phyloP scores from a whole-genome alignment of 192 early-diverging fungal genomes.

The Diversispora eburnea region DNA sequence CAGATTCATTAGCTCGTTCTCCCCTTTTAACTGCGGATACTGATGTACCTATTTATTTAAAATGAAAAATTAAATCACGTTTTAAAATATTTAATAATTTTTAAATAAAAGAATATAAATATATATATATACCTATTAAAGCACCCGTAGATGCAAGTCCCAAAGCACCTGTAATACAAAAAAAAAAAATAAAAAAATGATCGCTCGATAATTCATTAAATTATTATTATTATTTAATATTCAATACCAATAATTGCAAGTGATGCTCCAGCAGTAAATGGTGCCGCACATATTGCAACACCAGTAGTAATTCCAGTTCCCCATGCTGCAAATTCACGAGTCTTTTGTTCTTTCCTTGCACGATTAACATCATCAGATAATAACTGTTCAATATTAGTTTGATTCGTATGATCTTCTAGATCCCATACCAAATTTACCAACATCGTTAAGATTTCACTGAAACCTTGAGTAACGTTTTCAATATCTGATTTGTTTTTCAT shows the following conservation, averaged over 20 bases:
- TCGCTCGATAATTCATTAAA: no score
- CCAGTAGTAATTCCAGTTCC: constrained; percentile 17
- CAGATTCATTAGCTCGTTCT: neutral
- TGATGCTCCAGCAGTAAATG: constrained; percentile 15
- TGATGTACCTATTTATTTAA: neutral
- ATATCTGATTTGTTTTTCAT: neutral
- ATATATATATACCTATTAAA: neutral
- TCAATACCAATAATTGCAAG: neutral
- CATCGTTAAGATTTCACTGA: neutral
- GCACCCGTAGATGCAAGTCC: neutral
- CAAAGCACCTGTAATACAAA: neutral
- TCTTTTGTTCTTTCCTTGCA: neutral
- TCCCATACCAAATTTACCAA: neutral
- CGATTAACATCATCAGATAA: neutral
- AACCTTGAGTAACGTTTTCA: neutral
- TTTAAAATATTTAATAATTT: no score
- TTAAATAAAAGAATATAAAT: no score
- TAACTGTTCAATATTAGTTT: neutral
- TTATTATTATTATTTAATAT: no score
- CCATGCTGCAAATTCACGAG: neutral
- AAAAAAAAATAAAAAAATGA: no score
- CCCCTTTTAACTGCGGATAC: neutral
- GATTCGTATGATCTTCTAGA: neutral
- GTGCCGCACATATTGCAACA: constrained; percentile 11
- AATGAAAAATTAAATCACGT: no score